Evolutionary conservation across 1,284 basidiomycete genomes (phyloP).

Genomic region (Cutaneotrichosporon mucoides): DNA sequence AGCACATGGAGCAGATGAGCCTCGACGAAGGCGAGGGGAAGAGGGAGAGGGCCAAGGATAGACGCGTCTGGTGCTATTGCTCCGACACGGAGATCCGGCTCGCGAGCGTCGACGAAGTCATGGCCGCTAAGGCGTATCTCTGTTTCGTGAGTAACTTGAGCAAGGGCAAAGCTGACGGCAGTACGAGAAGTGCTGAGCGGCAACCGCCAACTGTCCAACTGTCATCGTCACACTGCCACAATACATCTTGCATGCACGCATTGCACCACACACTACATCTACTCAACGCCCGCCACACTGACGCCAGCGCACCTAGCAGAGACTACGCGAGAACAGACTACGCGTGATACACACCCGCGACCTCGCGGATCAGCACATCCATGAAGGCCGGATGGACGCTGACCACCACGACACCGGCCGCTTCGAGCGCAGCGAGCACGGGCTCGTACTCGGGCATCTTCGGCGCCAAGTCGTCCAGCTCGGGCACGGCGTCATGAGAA

Average conservation of each 20-base stretch:
- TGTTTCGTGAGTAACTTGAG: slow-evolving; percentile 40
- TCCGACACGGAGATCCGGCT: slow-evolving; percentile 74
- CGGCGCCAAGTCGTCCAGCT: not conserved
- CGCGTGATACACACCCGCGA: not conserved
- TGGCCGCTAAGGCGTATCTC: slow-evolving; percentile 84
- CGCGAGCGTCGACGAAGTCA: slow-evolving; percentile 76
- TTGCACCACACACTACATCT: slow-evolving; percentile 3
- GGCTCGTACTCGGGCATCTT: not conserved
- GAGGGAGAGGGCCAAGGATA: slow-evolving; percentile 23
- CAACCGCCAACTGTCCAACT: not conserved
- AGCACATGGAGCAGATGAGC: not conserved
- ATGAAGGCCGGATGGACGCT: slow-evolving; percentile 10
- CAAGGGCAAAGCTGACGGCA: slow-evolving; percentile 6
- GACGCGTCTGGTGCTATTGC: slow-evolving; percentile 79
- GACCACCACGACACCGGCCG: not conserved
- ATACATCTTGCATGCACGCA: slow-evolving; percentile 1
- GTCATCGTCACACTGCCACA: not conserved
- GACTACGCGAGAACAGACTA: too few species aligned
- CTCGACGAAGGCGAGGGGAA: not conserved
- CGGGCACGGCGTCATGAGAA: not conserved
- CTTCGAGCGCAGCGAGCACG: not conserved
- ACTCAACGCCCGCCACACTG: not conserved
- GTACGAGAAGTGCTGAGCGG: slow-evolving; percentile 19
- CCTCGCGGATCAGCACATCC: slow-evolving; percentile 9
- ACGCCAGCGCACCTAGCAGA: not conserved